Evolutionary conservation across 2,329 filamentous ascomycete genomes (phyloP).

Genomic region (Cladophialophora carrionii): DNA sequence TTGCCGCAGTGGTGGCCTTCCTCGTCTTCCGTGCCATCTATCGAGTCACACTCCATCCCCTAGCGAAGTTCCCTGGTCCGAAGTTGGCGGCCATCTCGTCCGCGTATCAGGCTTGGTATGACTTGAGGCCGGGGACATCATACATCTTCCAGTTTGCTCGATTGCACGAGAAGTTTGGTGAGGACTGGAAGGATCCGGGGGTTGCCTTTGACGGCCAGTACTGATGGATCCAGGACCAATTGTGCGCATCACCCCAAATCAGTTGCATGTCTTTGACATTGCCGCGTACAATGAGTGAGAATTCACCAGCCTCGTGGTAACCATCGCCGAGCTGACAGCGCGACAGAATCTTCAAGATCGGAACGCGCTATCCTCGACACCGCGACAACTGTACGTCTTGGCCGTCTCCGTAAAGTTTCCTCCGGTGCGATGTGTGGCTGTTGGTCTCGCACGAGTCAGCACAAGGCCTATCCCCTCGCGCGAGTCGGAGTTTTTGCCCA

Average conservation of each 20-base stretch:
- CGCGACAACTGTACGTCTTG: conserved; percentile 8
- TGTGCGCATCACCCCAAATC: conserved; percentile 41
- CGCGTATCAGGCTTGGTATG: conserved; percentile 38
- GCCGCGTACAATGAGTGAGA: conserved; percentile 21
- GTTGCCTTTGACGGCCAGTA: background rate
- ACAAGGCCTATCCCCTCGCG: no score
- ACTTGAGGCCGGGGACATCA: conserved; percentile 13
- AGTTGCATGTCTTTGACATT: conserved; percentile 41
- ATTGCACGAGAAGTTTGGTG: conserved; percentile 25
- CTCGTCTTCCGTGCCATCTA: conserved; percentile 25
- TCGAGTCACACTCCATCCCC: conserved; percentile 43
- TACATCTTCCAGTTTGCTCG: conserved; percentile 17
- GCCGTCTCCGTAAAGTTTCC: background rate
- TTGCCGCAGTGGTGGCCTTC: conserved; percentile 5
- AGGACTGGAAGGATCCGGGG: background rate
- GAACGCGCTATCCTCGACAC: conserved; percentile 20
- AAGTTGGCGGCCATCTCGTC: conserved; percentile 41
- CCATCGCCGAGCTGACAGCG: background rate
- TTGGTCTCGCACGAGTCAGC: background rate
- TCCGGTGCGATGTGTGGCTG: background rate
- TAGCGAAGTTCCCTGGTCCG: conserved; percentile 45
- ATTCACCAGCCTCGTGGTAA: background rate
- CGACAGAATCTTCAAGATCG: conserved; percentile 26
- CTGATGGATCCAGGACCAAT: conserved; percentile 35
- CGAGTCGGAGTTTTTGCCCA: background rate